Evolutionary conservation across 2,329 filamentous ascomycete species (phyloP).

Genomic region (Purpureocillium lavendulum): DNA sequence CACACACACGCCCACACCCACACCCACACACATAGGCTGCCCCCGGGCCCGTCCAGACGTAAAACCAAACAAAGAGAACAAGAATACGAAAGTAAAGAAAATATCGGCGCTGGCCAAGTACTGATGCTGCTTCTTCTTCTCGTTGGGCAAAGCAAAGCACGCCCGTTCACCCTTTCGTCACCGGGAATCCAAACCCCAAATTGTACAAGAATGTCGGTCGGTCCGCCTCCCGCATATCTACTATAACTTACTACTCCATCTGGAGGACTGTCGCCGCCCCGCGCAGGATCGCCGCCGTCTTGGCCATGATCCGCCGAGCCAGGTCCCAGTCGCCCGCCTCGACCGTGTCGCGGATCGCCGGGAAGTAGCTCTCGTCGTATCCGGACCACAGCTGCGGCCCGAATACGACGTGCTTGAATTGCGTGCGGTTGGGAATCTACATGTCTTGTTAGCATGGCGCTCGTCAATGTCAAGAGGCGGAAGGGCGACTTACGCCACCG

Average conservation of each 20-base stretch:
- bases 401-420: slow-evolving; percentile 91
- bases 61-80: slow-evolving; percentile 7
- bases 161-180: too few relatives aligned
- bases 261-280: slow-evolving; percentile 40
- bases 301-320: slow-evolving; percentile 61
- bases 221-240: neutral
- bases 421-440: slow-evolving; percentile 74
- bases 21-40: too few relatives aligned
- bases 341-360: slow-evolving; percentile 76
- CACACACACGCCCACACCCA: too few relatives aligned
- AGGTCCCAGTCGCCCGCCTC: slow-evolving; percentile 61
- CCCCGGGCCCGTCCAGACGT: neutral
- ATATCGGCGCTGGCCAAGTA: slow-evolving; percentile 6
- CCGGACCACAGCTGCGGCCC: slow-evolving; percentile 69
- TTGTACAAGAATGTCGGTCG: neutral
- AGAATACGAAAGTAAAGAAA: slow-evolving; percentile 9
- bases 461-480: neutral
- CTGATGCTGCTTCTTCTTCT: neutral
- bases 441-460: slow-evolving; percentile 8
- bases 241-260: slow-evolving; percentile 11
- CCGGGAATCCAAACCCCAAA: too few relatives aligned
- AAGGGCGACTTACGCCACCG: slow-evolving; percentile 58
- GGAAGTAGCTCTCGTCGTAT: slow-evolving; percentile 34
- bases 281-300: slow-evolving; percentile 60
- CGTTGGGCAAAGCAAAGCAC: neutral